Evolutionary conservation across 768 basidiomycete genomes (phyloP), one percentile per base, ranked within the genome.

Genomic region (Suillus subluteus): DNA sequence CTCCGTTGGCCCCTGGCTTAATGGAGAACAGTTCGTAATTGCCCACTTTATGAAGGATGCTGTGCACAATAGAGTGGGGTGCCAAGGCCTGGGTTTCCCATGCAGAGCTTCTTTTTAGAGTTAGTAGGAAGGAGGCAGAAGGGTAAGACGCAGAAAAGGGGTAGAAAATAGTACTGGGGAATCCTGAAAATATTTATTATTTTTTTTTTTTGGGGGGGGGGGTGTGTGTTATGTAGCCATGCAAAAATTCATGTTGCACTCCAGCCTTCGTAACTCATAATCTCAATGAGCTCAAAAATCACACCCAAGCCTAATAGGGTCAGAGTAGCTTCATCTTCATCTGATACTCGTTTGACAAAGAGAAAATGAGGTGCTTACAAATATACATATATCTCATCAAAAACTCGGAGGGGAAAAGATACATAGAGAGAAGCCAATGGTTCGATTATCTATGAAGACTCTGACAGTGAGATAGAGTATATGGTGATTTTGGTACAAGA

Each of bases 1-100:
- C 6, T 38, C 44, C 26, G 50, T 54, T 8, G n/a, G 44, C 15
- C 46, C n/a, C 5, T 64, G 63, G 63, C 16, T 23, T 7, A 64
- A 54, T 35, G 63, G 63, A 32, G 63, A 64, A 64, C 6, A 35
- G 11, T 3, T 64, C 4, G 18, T 26, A 9, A 13, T 62, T 46
- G 65, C 62, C 30, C 62, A 66, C n/a, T 66, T 65, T n/a, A 66
- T 66, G 65, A 48, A 48, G 38, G 65, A 66, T 62, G 65, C 62
- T 65, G 65, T 66, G 13, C 65, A 66, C n/a, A 26, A 62, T 8
- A 35, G 37, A n/a, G 30, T 66, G 13, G 23, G 21, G 65, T 64
- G n/a, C 37, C 30, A 23, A 63, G 41, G 35, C 61, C 61, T 4
- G 9, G 16, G 18, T 62, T 62, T 16, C 41, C 23, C 16, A 41